Conservation (phyloP, 1,284 basidiomycete species). For the Pascua guehoae region DNA sequence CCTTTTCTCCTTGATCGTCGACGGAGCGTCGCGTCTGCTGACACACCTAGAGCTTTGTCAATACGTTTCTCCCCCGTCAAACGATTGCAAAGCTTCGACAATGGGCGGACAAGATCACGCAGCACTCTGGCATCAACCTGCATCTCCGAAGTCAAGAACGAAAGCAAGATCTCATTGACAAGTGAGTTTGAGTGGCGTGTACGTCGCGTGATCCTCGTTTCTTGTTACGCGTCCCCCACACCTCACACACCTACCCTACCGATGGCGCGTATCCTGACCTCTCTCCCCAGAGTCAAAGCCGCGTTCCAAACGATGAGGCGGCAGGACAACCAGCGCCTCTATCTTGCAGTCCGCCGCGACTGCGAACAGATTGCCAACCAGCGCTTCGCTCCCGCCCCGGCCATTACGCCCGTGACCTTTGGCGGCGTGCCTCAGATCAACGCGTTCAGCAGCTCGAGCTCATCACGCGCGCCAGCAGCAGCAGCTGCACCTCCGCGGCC, state of each 20-base stretch:
- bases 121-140: slow-evolving; percentile 15
- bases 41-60: slow-evolving; percentile 26
- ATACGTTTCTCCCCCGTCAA: slow-evolving; percentile 27
- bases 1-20: neutral
- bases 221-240: neutral
- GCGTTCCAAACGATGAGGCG: slow-evolving; percentile 26
- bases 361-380: slow-evolving; percentile 19
- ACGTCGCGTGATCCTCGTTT: neutral
- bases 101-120: slow-evolving; percentile 26
- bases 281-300: slow-evolving; percentile 18
- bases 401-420: slow-evolving; percentile 19
- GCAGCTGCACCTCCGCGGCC: neutral
- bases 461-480: slow-evolving; percentile 1
- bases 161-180: slow-evolving; percentile 37
- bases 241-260: neutral
- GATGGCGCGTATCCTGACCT: neutral
- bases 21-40: slow-evolving; percentile 5
- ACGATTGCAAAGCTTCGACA: slow-evolving; percentile 28
- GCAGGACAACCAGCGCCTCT: slow-evolving; percentile 13
- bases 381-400: neutral
- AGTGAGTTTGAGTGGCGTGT: slow-evolving; percentile 21
- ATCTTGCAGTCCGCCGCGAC: slow-evolving; percentile 20
- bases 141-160: slow-evolving; percentile 27
- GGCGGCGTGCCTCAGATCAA: slow-evolving; percentile 12
- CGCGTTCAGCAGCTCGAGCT: neutral